Evolutionary conservation across 495 filamentous ascomycete species (phyloP).

Genomic region (Aspergillus nidulans): DNA sequence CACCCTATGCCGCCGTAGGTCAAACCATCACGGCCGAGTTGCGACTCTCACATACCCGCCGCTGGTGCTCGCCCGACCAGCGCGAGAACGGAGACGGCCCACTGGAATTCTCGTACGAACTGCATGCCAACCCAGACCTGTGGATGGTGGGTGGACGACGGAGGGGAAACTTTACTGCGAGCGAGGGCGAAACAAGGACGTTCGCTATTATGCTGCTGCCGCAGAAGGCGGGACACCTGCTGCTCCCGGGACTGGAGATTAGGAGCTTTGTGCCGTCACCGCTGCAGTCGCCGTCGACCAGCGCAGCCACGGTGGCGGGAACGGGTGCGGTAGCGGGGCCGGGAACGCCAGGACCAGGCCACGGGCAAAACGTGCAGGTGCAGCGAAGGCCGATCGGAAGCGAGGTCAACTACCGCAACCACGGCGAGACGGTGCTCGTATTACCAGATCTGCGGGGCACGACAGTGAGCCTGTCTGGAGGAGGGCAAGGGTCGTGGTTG

Average conservation of each 20-base stretch:
- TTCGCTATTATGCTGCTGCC: conserved; percentile 72
- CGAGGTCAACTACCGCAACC: conserved; percentile 75
- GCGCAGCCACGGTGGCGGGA: conserved; percentile 2
- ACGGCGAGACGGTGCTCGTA: conserved; percentile 72
- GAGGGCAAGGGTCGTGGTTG: conserved; percentile 60
- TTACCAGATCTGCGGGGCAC: conserved; percentile 69
- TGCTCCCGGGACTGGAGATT: conserved; percentile 76
- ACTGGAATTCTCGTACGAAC: conserved; percentile 78
- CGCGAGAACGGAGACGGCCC: conserved; percentile 40
- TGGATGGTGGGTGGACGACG: conserved; percentile 85
- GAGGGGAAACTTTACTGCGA: conserved; percentile 68
- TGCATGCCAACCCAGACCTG: conserved; percentile 66
- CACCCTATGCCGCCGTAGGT: conserved; percentile 53
- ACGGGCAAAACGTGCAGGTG: background rate
- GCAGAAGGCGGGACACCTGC: conserved; percentile 66
- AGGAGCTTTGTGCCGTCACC: conserved; percentile 40
- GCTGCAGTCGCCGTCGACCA: conserved; percentile 11
- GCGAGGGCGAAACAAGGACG: conserved; percentile 41
- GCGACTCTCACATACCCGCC: conserved; percentile 68
- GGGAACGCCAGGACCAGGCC: conserved; percentile 1
- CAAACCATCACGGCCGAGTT: conserved; percentile 69
- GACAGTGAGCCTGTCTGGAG: conserved; percentile 62
- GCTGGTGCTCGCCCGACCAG: conserved; percentile 59
- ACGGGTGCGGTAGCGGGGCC: conserved; percentile 5
- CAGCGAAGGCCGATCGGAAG: conserved; percentile 48